Conservation (phyloP, 148 eudicot species). For the Pouteria glomerata region DNA sequence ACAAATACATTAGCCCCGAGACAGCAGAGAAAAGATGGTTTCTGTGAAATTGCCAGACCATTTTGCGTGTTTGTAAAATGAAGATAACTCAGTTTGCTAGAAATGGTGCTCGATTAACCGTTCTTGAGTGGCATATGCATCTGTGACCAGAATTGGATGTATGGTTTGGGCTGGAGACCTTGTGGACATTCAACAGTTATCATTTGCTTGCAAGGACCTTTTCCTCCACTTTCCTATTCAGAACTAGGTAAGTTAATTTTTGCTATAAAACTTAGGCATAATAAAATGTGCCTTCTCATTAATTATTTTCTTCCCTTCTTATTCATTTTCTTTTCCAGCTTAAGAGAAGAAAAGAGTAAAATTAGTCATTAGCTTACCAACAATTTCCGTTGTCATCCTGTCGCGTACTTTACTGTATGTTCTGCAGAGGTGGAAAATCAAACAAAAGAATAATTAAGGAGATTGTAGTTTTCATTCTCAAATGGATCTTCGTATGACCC, state of each 20-base stretch:
- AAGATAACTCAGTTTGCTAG: slow-evolving; percentile 9
- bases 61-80: slow-evolving; percentile 1
- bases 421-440: neutral
- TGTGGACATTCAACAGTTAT: slow-evolving; percentile 21
- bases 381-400: neutral
- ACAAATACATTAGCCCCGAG: neutral
- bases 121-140: slow-evolving; percentile 39
- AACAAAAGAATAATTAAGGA: too few species aligned
- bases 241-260: slow-evolving; percentile 6
- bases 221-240: slow-evolving; percentile 9
- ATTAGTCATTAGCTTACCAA: slow-evolving; percentile 2
- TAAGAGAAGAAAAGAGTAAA: neutral
- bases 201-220: slow-evolving; percentile 8
- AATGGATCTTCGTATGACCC: too few species aligned
- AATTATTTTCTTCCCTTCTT: neutral
- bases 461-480: too few species aligned
- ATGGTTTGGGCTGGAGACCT: slow-evolving; percentile 36
- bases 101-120: slow-evolving; percentile 28
- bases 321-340: neutral
- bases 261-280: neutral
- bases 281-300: too few species aligned
- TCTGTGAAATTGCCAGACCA: slow-evolving; percentile 40
- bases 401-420: neutral
- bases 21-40: slow-evolving; percentile 30
- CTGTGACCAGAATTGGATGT: slow-evolving; percentile 27